Base-by-base conservation (phyloP, 1,284 basidiomycete species). In the Hypsizygus ulmarius region DNA sequence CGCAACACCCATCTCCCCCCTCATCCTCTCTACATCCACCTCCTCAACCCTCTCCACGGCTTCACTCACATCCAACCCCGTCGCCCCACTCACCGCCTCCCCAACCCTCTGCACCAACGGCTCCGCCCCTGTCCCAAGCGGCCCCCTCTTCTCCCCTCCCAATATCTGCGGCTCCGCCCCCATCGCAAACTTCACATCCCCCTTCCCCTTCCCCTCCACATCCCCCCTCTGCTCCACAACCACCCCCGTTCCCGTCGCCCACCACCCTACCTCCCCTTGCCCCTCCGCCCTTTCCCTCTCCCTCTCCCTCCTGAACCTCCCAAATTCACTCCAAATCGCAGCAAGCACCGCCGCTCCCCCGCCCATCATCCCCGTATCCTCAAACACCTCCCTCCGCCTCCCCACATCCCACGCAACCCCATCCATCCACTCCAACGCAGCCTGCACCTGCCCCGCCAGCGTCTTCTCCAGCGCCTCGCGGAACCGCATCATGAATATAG, bases 101-200 rank as follows among this genome's bases (percentile, higher is more conserved):
- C 57, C 64, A 12, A 63, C 43, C 33, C 65, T 63, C 47, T 74
- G 69, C 14, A 58, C 55, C 16, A 84, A 37, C 1, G 72, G 67
- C 58, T 79, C 73, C 3, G 78, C 72, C 11, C 71, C 70, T 2
- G 69, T 80, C 1, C 78, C 84, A 40, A 78, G 59, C 0, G 84
- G 84, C 0, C 84, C 85, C 2, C 67, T 71, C 70, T 87, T 84
- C 52, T 81, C 74, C 0, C 81, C 80, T 16, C 73, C 63, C 28
- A 87, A 62, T 32, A 87, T 76, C 68, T 87, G 84, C 32, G 84
- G 84, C 63, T 84, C 83, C 3, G 75, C 81, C 3, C 84, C 84
- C 65, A 87, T 65, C 1, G 84, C 84, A 39, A 87, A 76, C 45
- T 66, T 64, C n/a, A 70, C 66, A 21, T 66, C 66, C 2, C 64